Evolutionary conservation across 1,284 basidiomycete genomes (phyloP).

Genomic region (Ceratobasidium sp.): DNA sequence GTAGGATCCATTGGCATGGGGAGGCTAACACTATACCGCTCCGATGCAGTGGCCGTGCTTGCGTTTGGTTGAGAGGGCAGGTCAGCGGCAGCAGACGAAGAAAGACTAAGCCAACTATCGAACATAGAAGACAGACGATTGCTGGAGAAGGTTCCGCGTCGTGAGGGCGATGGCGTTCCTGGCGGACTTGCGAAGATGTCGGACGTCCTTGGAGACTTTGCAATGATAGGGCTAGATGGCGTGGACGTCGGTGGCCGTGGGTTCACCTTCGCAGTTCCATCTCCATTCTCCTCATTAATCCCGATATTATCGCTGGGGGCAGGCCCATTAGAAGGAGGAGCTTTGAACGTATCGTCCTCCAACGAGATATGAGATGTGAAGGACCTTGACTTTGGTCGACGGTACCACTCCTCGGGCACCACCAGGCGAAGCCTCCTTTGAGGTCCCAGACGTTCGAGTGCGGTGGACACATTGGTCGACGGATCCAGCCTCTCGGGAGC

Average conservation of each 20-base stretch:
- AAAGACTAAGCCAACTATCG: constrained; percentile 66
- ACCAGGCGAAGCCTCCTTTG: constrained; percentile 66
- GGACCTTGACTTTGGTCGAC: constrained; percentile 68
- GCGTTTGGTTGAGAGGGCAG: constrained; percentile 36
- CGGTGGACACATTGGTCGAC: constrained; percentile 57
- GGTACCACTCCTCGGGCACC: constrained; percentile 83
- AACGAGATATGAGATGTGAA: constrained; percentile 61
- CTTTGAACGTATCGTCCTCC: constrained; percentile 60
- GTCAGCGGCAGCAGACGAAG: constrained; percentile 54
- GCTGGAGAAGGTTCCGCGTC: constrained; percentile 61
- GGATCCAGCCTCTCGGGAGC: constrained; percentile 59
- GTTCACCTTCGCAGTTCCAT: constrained; percentile 71
- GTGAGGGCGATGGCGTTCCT: constrained; percentile 55
- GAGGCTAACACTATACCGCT: constrained; percentile 43
- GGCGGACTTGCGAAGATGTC: constrained; percentile 47
- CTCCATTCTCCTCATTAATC: constrained; percentile 61
- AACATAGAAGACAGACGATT: constrained; percentile 72
- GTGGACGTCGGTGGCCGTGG: constrained; percentile 36
- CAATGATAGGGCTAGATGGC: constrained; percentile 12
- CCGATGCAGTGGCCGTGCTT: constrained; percentile 8
- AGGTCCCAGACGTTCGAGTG: constrained; percentile 56
- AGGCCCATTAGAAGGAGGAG: constrained; percentile 60
- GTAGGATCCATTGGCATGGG: constrained; percentile 34
- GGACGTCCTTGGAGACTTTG: constrained; percentile 17
- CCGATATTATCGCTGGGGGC: constrained; percentile 57